Evolutionary conservation across 257 asterid species (phyloP).

Genomic region (Prunella vulgaris): DNA sequence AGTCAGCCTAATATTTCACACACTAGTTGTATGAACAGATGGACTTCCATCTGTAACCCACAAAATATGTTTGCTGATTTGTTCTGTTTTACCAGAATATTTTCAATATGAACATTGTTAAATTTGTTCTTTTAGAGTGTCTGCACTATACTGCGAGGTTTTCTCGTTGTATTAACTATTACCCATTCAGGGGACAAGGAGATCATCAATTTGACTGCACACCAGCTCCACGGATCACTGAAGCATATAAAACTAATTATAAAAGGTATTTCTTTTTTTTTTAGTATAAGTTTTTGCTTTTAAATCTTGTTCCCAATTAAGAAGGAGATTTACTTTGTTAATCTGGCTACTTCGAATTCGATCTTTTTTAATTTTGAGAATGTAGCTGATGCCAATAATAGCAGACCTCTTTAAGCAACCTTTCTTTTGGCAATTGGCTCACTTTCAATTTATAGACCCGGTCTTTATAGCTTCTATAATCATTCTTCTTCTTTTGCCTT

Average conservation of each 20-base stretch:
- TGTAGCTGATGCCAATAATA: background rate
- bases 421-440: background rate
- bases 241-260: slow-evolving; percentile 68
- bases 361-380: background rate
- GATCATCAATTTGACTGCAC: too few relatives aligned
- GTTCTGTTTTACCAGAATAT: background rate
- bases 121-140: background rate
- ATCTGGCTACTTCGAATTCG: slow-evolving; percentile 1
- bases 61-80: background rate
- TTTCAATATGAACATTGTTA: background rate
- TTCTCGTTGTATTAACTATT: slow-evolving; percentile 5
- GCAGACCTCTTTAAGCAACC: background rate
- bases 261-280: slow-evolving; percentile 61
- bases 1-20: background rate
- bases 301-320: background rate
- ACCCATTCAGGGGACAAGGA: slow-evolving; percentile 70
- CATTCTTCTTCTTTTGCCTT: too few relatives aligned
- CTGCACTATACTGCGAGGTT: background rate
- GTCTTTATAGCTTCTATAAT: background rate
- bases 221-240: slow-evolving; percentile 82
- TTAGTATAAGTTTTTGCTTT: too few relatives aligned
- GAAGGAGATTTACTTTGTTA: background rate
- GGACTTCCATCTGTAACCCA: background rate
- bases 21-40: background rate
- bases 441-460: too few relatives aligned